These are phyloP conservation scores for Aspergillus taichungensis DNA, from an alignment of 495 filamentous ascomycete genomes.

Conservation along the genomic window DNA sequence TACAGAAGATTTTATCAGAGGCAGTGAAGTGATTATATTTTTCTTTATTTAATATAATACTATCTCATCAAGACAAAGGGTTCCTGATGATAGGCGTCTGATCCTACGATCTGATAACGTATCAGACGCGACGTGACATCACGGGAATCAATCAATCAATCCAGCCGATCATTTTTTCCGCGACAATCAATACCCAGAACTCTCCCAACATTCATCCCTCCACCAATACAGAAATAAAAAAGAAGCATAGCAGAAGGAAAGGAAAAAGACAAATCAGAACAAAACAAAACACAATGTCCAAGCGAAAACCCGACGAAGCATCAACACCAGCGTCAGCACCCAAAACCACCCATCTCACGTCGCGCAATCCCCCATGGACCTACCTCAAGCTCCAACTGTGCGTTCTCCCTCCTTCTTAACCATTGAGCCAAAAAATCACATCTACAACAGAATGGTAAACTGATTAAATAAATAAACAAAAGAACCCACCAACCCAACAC, in stretches of 20 bases:
- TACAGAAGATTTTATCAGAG: background rate
- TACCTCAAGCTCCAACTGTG: conserved; percentile 41
- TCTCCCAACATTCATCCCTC: too few relatives aligned
- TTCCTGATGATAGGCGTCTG: too few relatives aligned
- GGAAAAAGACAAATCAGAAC: background rate
- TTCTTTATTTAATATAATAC: too few relatives aligned
- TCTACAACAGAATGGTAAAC: background rate
- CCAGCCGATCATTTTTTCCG: conserved; percentile 6
- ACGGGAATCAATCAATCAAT: conserved; percentile 8
- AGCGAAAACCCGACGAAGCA: conserved; percentile 24
- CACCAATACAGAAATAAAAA: too few relatives aligned
- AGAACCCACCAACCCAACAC: conserved; percentile 28
- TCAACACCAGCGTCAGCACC: conserved; percentile 2
- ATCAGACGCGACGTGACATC: conserved; percentile 12
- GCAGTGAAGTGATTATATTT: too few relatives aligned
- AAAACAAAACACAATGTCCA: conserved; percentile 8
- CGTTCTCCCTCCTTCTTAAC: background rate
- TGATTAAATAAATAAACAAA: background rate
- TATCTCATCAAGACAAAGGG: too few relatives aligned
- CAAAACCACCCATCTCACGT: conserved; percentile 26
- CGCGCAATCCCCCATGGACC: conserved; percentile 43
- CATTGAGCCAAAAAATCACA: background rate
- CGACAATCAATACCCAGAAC: too few relatives aligned
- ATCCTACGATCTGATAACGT: too few relatives aligned
- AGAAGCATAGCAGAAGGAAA: too few relatives aligned